Evolutionary conservation across 441 rosid genomes (phyloP).

Genomic region (Corymbia citriodora): DNA sequence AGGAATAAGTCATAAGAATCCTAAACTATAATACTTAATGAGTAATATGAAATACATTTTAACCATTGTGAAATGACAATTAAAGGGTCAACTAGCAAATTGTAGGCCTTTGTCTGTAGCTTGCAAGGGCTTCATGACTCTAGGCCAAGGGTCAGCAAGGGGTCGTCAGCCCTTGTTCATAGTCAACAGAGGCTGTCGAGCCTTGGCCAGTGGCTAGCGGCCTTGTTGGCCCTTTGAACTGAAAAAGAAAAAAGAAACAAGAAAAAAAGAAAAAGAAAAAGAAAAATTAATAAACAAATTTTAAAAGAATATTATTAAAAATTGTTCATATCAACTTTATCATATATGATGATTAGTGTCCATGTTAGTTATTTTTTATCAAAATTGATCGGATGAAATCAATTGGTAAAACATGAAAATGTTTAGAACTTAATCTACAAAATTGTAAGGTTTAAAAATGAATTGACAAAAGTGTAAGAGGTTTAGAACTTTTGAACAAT

Average conservation of each 20-base stretch:
- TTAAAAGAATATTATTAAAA: too few relatives aligned
- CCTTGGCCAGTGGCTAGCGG: too few relatives aligned
- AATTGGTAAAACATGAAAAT: neutral
- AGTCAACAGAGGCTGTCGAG: too few relatives aligned
- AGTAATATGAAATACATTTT: neutral
- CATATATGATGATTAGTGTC: neutral
- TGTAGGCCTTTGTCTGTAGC: neutral
- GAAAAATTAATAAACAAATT: too few relatives aligned
- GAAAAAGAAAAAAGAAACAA: too few relatives aligned
- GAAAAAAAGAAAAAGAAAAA: too few relatives aligned
- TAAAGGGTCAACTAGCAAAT: neutral
- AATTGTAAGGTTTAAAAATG: too few relatives aligned
- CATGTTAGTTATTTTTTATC: neutral
- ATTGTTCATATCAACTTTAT: accelerated
- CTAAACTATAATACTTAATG: too few relatives aligned
- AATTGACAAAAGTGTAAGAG: too few relatives aligned
- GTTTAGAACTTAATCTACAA: neutral
- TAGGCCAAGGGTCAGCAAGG: neutral
- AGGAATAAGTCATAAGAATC: neutral
- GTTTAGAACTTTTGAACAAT: neutral
- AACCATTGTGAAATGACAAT: neutral
- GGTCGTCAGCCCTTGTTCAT: neutral
- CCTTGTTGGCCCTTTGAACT: neutral
- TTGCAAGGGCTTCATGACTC: neutral
- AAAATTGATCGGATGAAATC: neutral